Conservation (phyloP, 75 land plant species). For the Ceratopteris richardii region DNA sequence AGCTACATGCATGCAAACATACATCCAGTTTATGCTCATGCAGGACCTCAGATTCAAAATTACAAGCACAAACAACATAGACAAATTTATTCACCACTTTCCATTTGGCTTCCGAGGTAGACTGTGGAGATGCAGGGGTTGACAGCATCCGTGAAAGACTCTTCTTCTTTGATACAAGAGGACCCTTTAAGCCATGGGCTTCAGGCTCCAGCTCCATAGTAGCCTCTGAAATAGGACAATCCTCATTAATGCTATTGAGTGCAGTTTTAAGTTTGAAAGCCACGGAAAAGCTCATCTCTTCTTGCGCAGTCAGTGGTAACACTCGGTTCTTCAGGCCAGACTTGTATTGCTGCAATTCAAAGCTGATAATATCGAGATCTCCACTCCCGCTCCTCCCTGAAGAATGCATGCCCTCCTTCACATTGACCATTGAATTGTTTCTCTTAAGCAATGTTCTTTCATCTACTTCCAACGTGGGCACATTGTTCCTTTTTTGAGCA, state of each 20-base stretch:
- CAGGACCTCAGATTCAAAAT: neutral
- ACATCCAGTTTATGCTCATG: neutral
- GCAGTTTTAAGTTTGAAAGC: too few relatives aligned
- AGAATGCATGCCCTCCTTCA: neutral
- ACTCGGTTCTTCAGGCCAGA: slow-evolving; percentile 1
- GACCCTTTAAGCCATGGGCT: neutral
- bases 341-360: slow-evolving; percentile 3
- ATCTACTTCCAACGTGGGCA: too few relatives aligned
- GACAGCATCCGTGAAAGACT: neutral
- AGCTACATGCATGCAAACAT: too few relatives aligned
- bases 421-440: neutral
- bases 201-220: neutral
- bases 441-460: neutral
- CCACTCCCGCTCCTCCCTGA: neutral
- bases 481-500: too few relatives aligned
- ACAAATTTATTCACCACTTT: neutral
- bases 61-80: neutral
- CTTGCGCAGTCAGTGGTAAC: neutral
- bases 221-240: neutral
- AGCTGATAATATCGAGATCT: neutral
- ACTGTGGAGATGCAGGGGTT: neutral
- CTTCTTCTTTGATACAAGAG: neutral
- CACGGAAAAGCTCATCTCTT: neutral
- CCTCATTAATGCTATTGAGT: neutral
- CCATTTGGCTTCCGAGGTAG: neutral